Percentiles rank a stretch among this genome's conserved stretches.
Conservation (phyloP, 768 basidiomycete genomes). For the Suillus placidus region DNA sequence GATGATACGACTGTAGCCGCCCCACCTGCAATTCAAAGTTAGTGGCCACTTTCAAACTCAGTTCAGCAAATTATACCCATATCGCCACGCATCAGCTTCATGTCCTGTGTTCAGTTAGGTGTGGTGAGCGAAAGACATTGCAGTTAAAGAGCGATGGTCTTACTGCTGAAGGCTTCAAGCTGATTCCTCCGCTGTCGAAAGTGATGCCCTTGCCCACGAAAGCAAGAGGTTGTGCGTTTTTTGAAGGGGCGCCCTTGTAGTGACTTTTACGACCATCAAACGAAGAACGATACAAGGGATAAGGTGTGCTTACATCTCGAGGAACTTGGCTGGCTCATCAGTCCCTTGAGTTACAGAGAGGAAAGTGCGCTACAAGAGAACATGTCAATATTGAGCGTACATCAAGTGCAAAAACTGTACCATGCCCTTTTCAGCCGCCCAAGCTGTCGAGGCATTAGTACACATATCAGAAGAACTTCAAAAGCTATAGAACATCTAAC, state of each 20-base stretch:
- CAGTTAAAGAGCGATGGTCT: conserved; percentile 25
- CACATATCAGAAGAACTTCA: conserved; percentile 4
- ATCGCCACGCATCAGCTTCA: conserved; percentile 86
- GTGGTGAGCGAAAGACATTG: not conserved
- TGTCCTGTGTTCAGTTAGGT: conserved; percentile 46
- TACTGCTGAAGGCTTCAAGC: conserved; percentile 74
- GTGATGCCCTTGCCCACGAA: conserved; percentile 90
- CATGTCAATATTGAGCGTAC: not conserved
- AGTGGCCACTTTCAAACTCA: not conserved
- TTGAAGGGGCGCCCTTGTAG: conserved; percentile 73
- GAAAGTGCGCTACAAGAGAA: conserved; percentile 63
- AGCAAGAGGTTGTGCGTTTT: conserved; percentile 62
- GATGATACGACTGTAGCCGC: conserved; percentile 79
- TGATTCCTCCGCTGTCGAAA: conserved; percentile 89
- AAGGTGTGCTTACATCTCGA: conserved; percentile 66
- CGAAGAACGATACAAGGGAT: not conserved
- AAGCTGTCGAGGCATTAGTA: conserved; percentile 45
- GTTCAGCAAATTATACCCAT: conserved; percentile 59
- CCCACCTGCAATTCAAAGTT: conserved; percentile 49
- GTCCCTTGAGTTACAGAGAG: conserved; percentile 42
- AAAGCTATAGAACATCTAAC: conserved; percentile 27
- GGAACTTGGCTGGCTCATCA: conserved; percentile 80
- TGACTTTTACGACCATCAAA: conserved; percentile 46
- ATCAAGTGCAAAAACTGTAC: conserved; percentile 33
- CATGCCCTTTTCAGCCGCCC: conserved; percentile 87